Evolutionary conservation across 2,329 filamentous ascomycete genomes (phyloP).

Genomic region (Samsoniella hepiali): DNA sequence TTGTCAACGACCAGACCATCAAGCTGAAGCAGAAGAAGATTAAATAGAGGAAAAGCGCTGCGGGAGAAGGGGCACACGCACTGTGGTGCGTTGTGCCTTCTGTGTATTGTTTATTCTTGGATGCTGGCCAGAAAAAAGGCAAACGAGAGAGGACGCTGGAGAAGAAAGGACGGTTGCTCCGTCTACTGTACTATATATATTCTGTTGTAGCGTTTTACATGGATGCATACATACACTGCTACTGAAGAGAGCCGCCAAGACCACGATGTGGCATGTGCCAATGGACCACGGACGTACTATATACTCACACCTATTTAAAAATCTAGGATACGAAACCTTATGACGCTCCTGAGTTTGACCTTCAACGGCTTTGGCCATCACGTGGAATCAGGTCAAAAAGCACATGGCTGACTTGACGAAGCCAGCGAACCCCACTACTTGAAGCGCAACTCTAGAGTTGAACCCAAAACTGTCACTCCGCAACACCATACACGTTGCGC

Average conservation of each 20-base stretch:
- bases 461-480: neutral
- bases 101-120: slow-evolving; percentile 9
- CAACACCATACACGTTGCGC: neutral
- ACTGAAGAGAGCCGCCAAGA: neutral
- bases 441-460: slow-evolving; percentile 1
- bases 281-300: neutral
- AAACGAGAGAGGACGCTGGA: neutral
- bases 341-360: neutral
- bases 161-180: neutral
- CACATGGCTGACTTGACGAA: neutral
- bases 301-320: neutral
- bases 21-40: slow-evolving; percentile 98
- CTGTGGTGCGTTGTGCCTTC: neutral
- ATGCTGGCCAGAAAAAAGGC: neutral
- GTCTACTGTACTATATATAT: slow-evolving; percentile 15
- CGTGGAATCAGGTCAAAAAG: neutral
- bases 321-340: no score
- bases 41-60: slow-evolving; percentile 54
- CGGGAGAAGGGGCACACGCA: neutral
- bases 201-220: slow-evolving; percentile 14
- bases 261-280: neutral
- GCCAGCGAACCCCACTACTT: slow-evolving; percentile 1
- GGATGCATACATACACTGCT: slow-evolving; percentile 13
- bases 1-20: slow-evolving; percentile 96
- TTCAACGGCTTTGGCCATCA: neutral